Evolutionary conservation across 208 protist species (phyloP).

Genomic region (Crithidia mellificae): DNA sequence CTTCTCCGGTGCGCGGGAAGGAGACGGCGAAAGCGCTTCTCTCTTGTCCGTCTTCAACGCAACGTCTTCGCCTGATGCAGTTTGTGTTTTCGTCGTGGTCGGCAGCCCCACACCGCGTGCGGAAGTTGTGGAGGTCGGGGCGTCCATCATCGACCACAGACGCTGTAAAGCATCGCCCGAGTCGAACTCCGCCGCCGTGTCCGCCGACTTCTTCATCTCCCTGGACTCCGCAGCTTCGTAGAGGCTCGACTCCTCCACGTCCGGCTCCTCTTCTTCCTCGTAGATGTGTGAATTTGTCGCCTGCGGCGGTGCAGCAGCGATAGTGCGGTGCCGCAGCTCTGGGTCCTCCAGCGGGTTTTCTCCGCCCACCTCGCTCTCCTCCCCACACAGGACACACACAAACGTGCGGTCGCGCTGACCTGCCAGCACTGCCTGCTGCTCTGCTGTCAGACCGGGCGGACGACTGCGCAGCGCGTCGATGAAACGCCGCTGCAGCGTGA

Average conservation of each 20-base stretch:
- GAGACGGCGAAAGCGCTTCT: not conserved
- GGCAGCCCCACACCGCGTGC: too few relatives aligned
- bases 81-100: too few relatives aligned
- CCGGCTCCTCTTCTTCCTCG: conserved; percentile 1
- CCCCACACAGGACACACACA: conserved; percentile 27
- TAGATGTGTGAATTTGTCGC: not conserved
- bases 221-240: too few relatives aligned
- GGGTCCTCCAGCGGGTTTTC: conserved; percentile 37
- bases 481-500: conserved; percentile 20
- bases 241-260: too few relatives aligned
- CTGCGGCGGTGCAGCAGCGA: not conserved
- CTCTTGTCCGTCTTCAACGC: too few relatives aligned
- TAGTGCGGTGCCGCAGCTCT: not conserved
- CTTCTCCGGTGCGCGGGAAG: not conserved
- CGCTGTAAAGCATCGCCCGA: not conserved
- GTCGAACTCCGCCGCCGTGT: not conserved
- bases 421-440: conserved; percentile 26
- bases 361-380: conserved; percentile 25
- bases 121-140: too few relatives aligned
- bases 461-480: conserved; percentile 28
- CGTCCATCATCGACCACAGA: conserved; percentile 10
- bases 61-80: too few relatives aligned
- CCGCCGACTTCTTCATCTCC: too few relatives aligned
- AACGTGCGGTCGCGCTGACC: conserved; percentile 27
- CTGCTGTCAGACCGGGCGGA: conserved; percentile 3